Evolutionary conservation across 192 early-diverging fungal species (phyloP), one percentile per base, ranked within the genome.

Genomic region (Linnemannia exigua): DNA sequence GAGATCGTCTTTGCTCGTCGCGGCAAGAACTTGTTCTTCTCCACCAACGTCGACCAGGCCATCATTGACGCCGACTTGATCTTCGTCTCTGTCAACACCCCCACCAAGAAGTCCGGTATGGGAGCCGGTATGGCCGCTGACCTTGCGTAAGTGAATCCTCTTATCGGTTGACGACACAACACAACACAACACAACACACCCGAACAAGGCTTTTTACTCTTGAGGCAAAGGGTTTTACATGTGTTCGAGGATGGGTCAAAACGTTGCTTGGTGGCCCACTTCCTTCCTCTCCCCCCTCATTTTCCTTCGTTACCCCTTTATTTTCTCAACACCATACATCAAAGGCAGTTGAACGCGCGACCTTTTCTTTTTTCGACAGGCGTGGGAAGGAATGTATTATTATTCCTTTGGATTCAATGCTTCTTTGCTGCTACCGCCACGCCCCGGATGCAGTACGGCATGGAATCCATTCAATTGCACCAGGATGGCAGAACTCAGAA

Each of bases 51-150:
- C 52, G 95, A 98, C 73, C 73, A 74, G 31, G 93, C 92, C 76
- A 96, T 99, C 74, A 67, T 88, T 38, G 91, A 95, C 47, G 93
- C 97, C 61, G 95, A 98, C 82, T 82, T 99, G 20, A 96, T 99
- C 79, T 95, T 99, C 83, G 95, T 98, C 33, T 96, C 96, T 14
- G 97, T 99, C 77, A 97, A 97, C 87, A 99, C 97, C 31, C 97
- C 97, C 22, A 94, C 96, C 61, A 94, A 95, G 87, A 95, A 96
- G 89, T 54, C 88, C 52, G 92, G 94, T 70, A 90, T 94, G 68
- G 96, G 96, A 67, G 93, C 93, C 74, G 97, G 96, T 72, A 92
- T 90, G 84, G 95, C 95, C 38, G 93, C 96, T 28, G 97, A 98
- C 83, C 88, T 97, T 72, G 92, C 93, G 91, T 95, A 90, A 94